Evolutionary conservation across 106 monocot genomes (phyloP).

Genomic region (Dendrobium officinale): DNA sequence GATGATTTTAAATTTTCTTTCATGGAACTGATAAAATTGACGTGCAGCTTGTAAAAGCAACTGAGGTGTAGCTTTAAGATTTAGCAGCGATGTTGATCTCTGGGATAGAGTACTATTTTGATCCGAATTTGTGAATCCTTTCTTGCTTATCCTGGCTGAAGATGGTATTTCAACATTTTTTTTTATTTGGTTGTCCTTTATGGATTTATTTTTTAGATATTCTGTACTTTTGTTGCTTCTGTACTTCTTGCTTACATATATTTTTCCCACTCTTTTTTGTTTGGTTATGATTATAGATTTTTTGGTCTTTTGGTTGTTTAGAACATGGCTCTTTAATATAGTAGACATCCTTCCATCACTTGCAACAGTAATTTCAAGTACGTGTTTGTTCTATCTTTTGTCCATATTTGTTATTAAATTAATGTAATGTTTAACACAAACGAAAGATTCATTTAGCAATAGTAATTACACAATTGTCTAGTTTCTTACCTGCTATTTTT

Average conservation of each 20-base stretch:
- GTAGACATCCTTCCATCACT: background rate
- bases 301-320: background rate
- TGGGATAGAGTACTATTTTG: no score
- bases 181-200: background rate
- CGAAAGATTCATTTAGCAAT: background rate
- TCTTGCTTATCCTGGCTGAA: no score
- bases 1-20: no score
- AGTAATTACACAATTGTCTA: background rate
- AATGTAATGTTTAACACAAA: background rate
- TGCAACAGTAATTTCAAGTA: background rate
- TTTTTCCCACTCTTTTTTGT: no score
- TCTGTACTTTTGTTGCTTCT: background rate
- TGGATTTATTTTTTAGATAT: background rate
- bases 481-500: background rate
- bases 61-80: no score
- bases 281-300: background rate
- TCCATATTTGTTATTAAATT: background rate
- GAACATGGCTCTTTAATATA: conserved; percentile 4
- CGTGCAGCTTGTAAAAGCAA: no score
- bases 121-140: no score
- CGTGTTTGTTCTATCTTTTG: conserved; percentile 3
- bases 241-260: background rate
- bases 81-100: no score
- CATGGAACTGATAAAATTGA: no score
- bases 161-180: no score